Base-by-base conservation (phyloP, 1,284 basidiomycete species). In the Cutaneotrichosporon dermatis region DNA sequence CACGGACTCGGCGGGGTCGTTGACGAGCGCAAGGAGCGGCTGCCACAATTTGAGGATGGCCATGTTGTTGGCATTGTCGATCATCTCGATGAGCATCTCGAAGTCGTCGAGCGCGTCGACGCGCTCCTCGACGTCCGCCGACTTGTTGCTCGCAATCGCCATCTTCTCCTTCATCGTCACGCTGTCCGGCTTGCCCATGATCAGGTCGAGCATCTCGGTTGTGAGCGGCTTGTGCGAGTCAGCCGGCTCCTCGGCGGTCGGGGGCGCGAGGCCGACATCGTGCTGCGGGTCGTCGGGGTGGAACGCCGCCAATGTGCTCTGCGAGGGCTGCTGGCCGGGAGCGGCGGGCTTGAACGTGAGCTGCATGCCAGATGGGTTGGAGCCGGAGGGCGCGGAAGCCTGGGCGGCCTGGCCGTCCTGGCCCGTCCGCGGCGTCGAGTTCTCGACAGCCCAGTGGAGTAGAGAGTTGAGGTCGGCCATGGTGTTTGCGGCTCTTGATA, bases 21-120 rank as follows among this genome's bases (percentile, higher is more conserved):
- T 80, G 39, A 94, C 76, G 8, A 97, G 80, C 4, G 75, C 71
- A 44, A 94, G 84, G 3, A 99, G 74, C 0, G 89, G 86, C 54
- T 85, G 82, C 94, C 95, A 98, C 79, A 99, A 85, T 62, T 87
- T 84, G 69, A 98, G 79, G 58, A 86, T 86, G 57, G 85, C 84
- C 54, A 99, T 82, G 79, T 98, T 87, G 74, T 93, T 97, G 2
- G 95, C 94, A 76, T 99, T 99, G 72, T 99, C 95, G 59, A 99
- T 92, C 50, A 86, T 84, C 75, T 98, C 93, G 65, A 97, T 84
- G 34, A 98, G 82, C 92, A 98, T 92, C 79, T 99, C 96, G 56
- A 98, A 83, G 74, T 98, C 86, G 79, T 99, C 95, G 68, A 98
- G 81, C 0, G 95, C 93, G 15, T 83, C 80, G 51, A 92, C 80